Conservation (phyloP, 306 rosid genomes). For the Arachis hypogaea region DNA sequence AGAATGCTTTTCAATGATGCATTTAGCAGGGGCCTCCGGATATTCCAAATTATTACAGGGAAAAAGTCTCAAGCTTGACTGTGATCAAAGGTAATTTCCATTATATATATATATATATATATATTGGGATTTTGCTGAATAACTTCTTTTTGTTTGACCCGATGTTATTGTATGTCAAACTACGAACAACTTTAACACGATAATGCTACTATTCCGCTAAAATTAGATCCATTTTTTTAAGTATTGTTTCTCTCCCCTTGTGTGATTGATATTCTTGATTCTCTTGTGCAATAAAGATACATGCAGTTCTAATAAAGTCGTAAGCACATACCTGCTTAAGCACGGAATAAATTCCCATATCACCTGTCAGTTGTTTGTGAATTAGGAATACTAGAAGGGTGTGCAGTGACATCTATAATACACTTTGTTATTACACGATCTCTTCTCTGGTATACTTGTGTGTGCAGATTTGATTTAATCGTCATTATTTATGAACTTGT, state of each 20-base stretch:
- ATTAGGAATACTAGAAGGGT: constrained; percentile 18
- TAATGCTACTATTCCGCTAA: constrained; percentile 29
- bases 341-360: constrained; percentile 18
- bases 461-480: constrained; percentile 7
- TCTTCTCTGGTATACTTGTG: constrained; percentile 18
- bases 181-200: constrained; percentile 19
- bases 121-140: constrained; percentile 3
- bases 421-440: constrained; percentile 12
- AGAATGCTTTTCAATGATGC: constrained; percentile 58
- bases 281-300: constrained; percentile 24
- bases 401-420: neutral
- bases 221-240: neutral
- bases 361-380: constrained; percentile 1
- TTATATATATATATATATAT: neutral
- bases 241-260: constrained; percentile 5
- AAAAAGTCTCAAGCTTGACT: constrained; percentile 61
- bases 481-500: constrained; percentile 6
- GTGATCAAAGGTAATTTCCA: constrained; percentile 59
- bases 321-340: constrained; percentile 11
- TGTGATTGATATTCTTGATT: constrained; percentile 30
- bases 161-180: constrained; percentile 7
- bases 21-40: constrained; percentile 60
- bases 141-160: constrained; percentile 15
- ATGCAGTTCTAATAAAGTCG: constrained; percentile 4
- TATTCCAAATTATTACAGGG: constrained; percentile 54